phyloP scores from a whole-genome alignment of 140 eudicot species.

The Stevia rebaudiana region DNA sequence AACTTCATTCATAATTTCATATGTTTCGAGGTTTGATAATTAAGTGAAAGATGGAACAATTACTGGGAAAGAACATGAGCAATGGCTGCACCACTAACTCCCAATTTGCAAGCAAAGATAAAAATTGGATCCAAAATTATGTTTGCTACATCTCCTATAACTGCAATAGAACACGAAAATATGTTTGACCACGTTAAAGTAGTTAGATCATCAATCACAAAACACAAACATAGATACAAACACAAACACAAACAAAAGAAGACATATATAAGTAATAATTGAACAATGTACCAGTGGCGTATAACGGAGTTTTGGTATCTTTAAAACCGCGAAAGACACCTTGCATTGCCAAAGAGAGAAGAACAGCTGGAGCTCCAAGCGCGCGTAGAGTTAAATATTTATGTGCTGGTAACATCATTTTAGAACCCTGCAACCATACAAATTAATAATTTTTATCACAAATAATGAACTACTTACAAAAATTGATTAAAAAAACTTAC shows the following conservation, averaged over 20 bases:
- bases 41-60: conserved; percentile 12
- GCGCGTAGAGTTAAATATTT: conserved; percentile 52
- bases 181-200: neutral
- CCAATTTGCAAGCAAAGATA: conserved; percentile 52
- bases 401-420: conserved; percentile 46
- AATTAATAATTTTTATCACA: neutral
- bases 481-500: conserved; percentile 31
- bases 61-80: conserved; percentile 93
- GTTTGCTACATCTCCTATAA: conserved; percentile 62
- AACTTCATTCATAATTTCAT: neutral
- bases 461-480: neutral
- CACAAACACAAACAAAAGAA: no score
- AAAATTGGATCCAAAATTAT: conserved; percentile 73
- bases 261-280: no score
- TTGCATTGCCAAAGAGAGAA: conserved; percentile 74
- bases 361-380: conserved; percentile 71
- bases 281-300: no score
- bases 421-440: conserved; percentile 28
- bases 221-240: no score
- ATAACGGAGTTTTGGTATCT: conserved; percentile 78
- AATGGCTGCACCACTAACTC: conserved; percentile 90
- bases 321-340: conserved; percentile 79
- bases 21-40: neutral
- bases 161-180: conserved; percentile 27
- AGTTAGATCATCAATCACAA: neutral